phyloP scores from a whole-genome alignment of 2,329 filamentous ascomycete genomes.

The Escovopsis weberi region DNA sequence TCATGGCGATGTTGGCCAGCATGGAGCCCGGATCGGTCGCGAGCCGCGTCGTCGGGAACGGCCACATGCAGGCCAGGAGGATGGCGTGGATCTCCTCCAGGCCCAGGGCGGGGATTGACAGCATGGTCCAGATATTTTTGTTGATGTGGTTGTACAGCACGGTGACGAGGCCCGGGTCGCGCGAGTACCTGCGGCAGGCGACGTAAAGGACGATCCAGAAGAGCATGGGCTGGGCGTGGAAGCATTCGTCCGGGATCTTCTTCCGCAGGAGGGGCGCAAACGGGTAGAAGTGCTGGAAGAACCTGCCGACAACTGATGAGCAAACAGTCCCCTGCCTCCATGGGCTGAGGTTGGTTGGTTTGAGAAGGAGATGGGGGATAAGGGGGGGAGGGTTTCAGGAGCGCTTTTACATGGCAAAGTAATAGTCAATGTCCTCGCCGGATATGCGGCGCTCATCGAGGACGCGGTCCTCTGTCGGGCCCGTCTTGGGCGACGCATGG shows the following conservation, averaged over 20 bases:
- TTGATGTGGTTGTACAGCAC: conserved; percentile 33
- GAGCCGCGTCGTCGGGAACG: conserved; percentile 35
- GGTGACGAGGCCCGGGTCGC: conserved; percentile 25
- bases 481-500: conserved; percentile 10
- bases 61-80: conserved; percentile 36
- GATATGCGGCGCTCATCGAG: conserved; percentile 33
- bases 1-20: conserved; percentile 31
- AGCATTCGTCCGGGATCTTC: conserved; percentile 35
- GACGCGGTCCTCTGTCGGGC: conserved; percentile 25
- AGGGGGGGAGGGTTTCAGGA: no score
- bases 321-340: neutral
- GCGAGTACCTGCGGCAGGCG: conserved; percentile 33
- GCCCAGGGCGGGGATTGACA: conserved; percentile 28
- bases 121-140: conserved; percentile 29
- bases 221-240: conserved; percentile 30
- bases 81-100: conserved; percentile 37
- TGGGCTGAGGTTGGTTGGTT: neutral
- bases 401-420: conserved; percentile 33
- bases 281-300: conserved; percentile 36
- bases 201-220: conserved; percentile 42
- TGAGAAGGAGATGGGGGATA: no score
- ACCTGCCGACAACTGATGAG: conserved; percentile 18
- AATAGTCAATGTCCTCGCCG: conserved; percentile 39
- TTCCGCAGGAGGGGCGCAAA: conserved; percentile 37
- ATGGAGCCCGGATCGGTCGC: conserved; percentile 34